Evolutionary conservation across 2,329 filamentous ascomycete genomes (phyloP), one percentile per base, ranked within the genome.

Genomic region (Paraconiothyrium brasiliense): DNA sequence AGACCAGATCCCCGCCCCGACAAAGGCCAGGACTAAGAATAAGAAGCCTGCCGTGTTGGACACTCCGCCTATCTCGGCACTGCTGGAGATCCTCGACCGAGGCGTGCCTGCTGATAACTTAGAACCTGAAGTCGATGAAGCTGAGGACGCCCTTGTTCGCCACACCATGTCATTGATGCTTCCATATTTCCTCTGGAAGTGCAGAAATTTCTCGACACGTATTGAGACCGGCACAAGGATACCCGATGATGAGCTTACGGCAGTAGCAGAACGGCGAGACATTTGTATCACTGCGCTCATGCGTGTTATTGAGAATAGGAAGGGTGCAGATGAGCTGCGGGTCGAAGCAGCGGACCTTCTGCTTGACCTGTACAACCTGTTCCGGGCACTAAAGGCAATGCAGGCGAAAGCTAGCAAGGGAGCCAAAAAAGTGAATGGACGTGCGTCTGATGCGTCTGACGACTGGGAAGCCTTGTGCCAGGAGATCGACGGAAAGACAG

Each of bases 171-270:
- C 91, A 67, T 85, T 89, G 1, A 85, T 91, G 54, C 85, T 93
- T 50, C 93, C 96, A 79, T 98, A 97, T 80, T 97, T 97, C 75
- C 92, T 97, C 88, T 99, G 95, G 95, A 94, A 95, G 75, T 86
- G 91, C 24, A 86, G 88, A 57, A 83, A 84, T 44, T 74, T 80
- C 51, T 71, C 75, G n/a, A 66, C 67, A 4, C 66, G 74, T 16
- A 70, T 83, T 48, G 84, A 72, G 54, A 63, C 71, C 14, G 72
- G 69, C 11, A 76, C 72, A 7, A 62, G 82, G 4, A 84, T 92
- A 58, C 72, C 87, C 1, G 83, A 87, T 54, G 78, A 82, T 7
- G 85, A 88, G 8, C 81, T 93, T 34, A 87, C 91, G 67, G 79
- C 85, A 24, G 81, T 85, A 6, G 81, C 81, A 11, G 75, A 77